Evolutionary conservation across 257 asterid species (phyloP).

Genomic region (Nicotiana tomentosiformis): DNA sequence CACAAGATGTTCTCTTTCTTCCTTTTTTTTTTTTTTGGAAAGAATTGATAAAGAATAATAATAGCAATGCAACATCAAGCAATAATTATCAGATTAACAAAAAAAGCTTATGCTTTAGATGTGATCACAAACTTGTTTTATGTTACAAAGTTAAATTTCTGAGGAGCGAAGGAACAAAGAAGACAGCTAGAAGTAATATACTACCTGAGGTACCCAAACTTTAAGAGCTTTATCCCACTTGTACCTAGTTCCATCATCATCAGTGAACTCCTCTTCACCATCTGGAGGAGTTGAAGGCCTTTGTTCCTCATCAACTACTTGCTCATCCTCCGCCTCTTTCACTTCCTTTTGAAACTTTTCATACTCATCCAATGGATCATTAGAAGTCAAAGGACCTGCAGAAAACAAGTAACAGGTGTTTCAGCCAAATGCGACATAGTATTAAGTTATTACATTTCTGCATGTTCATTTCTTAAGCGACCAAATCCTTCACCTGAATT

Average conservation of each 20-base stretch:
- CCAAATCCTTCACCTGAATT: constrained; percentile 35
- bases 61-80: neutral
- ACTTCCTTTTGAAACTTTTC: constrained; percentile 88
- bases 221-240: constrained; percentile 76
- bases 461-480: neutral
- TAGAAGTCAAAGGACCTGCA: constrained; percentile 40
- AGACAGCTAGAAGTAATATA: neutral
- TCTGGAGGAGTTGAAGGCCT: constrained; percentile 92
- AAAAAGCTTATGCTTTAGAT: neutral
- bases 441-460: neutral
- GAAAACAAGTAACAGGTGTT: neutral
- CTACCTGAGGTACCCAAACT: constrained; percentile 98
- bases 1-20: neutral
- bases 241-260: constrained; percentile 93
- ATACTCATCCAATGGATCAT: constrained; percentile 76
- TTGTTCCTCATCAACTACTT: constrained; percentile 44
- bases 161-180: neutral
- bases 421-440: constrained; percentile 3
- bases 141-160: neutral
- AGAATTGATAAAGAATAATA: neutral
- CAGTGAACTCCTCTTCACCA: constrained; percentile 89
- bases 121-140: neutral
- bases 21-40: neutral
- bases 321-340: constrained; percentile 50
- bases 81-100: neutral